A percentile compares a stretch with the other conserved stretches of the same genome.
These are phyloP conservation scores for Vanderwaltozyma tropicalis DNA, from an alignment of 805 yeast genomes.

Conservation along the genomic window DNA sequence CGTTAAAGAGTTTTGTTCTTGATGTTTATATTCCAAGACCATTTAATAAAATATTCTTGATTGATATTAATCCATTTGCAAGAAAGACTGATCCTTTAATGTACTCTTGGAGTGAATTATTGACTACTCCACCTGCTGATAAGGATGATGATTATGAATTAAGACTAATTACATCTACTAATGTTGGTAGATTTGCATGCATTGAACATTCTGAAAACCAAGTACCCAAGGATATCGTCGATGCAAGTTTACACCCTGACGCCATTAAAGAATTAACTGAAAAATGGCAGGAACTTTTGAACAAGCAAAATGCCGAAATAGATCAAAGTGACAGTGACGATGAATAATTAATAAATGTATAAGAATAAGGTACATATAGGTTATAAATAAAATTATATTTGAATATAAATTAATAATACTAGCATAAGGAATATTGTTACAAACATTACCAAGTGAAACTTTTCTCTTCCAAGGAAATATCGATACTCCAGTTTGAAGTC, in stretches of 20 bases:
- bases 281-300: slow-evolving; percentile 42
- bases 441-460: slow-evolving; percentile 24
- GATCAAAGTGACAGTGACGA: slow-evolving; percentile 6
- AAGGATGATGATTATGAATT: slow-evolving; percentile 37
- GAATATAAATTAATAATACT: neutral
- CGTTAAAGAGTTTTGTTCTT: slow-evolving; percentile 49
- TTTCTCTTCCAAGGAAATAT: slow-evolving; percentile 27
- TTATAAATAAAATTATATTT: neutral
- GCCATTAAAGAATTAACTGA: slow-evolving; percentile 60
- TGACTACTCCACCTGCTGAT: slow-evolving; percentile 13
- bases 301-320: slow-evolving; percentile 14
- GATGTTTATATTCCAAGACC: slow-evolving; percentile 83
- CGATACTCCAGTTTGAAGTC: slow-evolving; percentile 12
- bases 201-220: slow-evolving; percentile 84
- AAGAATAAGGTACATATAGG: no score
- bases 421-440: neutral
- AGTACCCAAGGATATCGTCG: slow-evolving; percentile 85
- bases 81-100: slow-evolving; percentile 68
- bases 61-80: slow-evolving; percentile 82
- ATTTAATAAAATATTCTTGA: slow-evolving; percentile 48
- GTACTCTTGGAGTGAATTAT: slow-evolving; percentile 77
- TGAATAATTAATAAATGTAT: neutral
- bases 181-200: slow-evolving; percentile 64
- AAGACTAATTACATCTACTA: slow-evolving; percentile 57
- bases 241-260: slow-evolving; percentile 61